Evolutionary conservation across 2,329 filamentous ascomycete species (phyloP).

Genomic region (Trichoderma aggressivum): DNA sequence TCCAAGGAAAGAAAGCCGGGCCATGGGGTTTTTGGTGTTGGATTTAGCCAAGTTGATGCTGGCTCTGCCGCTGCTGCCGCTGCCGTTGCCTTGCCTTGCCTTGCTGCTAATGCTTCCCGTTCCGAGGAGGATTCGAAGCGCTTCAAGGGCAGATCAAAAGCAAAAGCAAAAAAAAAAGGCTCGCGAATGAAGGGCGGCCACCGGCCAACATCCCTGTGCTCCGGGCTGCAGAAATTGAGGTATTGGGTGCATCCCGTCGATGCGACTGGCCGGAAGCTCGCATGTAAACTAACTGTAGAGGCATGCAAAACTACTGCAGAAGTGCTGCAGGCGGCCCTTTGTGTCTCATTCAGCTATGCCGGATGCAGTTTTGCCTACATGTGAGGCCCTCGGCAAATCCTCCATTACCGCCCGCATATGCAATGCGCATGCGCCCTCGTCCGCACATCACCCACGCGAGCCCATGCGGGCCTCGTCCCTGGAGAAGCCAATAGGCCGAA

Average conservation of each 20-base stretch:
- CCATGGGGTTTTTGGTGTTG: neutral
- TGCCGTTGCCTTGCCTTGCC: neutral
- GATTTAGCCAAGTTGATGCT: neutral
- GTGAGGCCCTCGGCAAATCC: neutral
- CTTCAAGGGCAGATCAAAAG: too few relatives aligned
- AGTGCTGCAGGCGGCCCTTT: neutral
- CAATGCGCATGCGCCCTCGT: neutral
- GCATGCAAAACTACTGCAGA: too few relatives aligned
- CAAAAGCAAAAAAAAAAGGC: neutral
- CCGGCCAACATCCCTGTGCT: neutral
- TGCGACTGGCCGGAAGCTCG: neutral
- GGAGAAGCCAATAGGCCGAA: neutral
- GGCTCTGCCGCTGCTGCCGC: conserved; percentile 11
- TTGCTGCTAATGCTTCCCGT: neutral
- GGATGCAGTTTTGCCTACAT: neutral
- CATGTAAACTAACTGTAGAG: neutral
- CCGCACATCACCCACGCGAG: conserved; percentile 11
- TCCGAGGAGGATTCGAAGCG: too few relatives aligned
- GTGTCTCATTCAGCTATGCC: conserved; percentile 6
- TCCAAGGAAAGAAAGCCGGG: neutral
- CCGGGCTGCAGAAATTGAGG: too few relatives aligned
- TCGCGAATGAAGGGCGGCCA: neutral
- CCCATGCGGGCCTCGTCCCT: conserved; percentile 8
- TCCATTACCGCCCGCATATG: conserved; percentile 6
- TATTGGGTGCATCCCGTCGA: neutral